These are phyloP conservation scores for Scleroderma bovista DNA, from an alignment of 768 basidiomycete species.

Conservation along the genomic window DNA sequence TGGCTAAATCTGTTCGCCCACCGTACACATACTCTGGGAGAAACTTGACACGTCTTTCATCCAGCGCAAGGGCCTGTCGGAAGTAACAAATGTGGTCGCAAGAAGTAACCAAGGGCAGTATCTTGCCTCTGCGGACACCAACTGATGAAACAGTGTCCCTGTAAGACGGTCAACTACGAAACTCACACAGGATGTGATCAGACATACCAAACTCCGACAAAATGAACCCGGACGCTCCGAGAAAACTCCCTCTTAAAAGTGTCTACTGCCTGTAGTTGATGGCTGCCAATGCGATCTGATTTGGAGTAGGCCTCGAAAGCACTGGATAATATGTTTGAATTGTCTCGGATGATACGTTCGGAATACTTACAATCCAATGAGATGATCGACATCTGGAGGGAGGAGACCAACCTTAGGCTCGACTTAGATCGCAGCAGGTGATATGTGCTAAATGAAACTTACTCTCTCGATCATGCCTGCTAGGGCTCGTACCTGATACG, in stretches of 20 bases:
- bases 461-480: slow-evolving; percentile 42
- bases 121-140: slow-evolving; percentile 28
- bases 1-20: slow-evolving; percentile 8
- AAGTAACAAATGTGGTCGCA: slow-evolving; percentile 36
- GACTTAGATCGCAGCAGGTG: background rate
- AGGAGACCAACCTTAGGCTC: slow-evolving; percentile 36
- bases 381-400: slow-evolving; percentile 35
- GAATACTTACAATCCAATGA: slow-evolving; percentile 33
- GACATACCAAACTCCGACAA: slow-evolving; percentile 40
- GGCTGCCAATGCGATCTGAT: slow-evolving; percentile 8
- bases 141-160: slow-evolving; percentile 48
- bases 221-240: slow-evolving; percentile 34
- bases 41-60: slow-evolving; percentile 44
- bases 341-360: background rate
- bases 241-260: slow-evolving; percentile 35
- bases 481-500: slow-evolving; percentile 39
- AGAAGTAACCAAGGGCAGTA: slow-evolving; percentile 28
- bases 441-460: background rate
- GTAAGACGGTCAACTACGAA: background rate
- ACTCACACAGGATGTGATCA: background rate
- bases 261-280: slow-evolving; percentile 16
- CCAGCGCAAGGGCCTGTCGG: slow-evolving; percentile 43
- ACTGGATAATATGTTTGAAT: slow-evolving; percentile 15
- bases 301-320: slow-evolving; percentile 36
- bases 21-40: slow-evolving; percentile 38